These are phyloP conservation scores for Talaromyces sp. DNA, from an alignment of 2,329 filamentous ascomycete genomes.

Conservation along the genomic window DNA sequence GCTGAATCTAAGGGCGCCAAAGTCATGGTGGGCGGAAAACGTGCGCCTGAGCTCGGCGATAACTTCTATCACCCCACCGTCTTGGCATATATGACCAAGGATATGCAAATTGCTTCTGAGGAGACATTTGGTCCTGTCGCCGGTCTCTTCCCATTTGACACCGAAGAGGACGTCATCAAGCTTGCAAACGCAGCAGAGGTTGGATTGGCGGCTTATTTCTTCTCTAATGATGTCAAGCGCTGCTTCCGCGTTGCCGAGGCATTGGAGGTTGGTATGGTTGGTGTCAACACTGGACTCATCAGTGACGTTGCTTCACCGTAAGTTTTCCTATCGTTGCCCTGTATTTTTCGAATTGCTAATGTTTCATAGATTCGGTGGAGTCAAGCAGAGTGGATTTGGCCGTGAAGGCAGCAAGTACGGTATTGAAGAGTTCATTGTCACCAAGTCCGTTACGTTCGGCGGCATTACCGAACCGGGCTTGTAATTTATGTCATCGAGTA, in stretches of 20 bases:
- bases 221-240: slow-evolving; percentile 60
- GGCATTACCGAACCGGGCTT: slow-evolving; percentile 54
- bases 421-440: slow-evolving; percentile 70
- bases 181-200: slow-evolving; percentile 80
- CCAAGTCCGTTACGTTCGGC: slow-evolving; percentile 66
- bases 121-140: slow-evolving; percentile 97
- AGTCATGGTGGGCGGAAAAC: slow-evolving; percentile 71
- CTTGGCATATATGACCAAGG: slow-evolving; percentile 75
- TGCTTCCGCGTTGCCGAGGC: slow-evolving; percentile 61
- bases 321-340: slow-evolving; percentile 22
- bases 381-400: slow-evolving; percentile 79
- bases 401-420: slow-evolving; percentile 75
- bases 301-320: slow-evolving; percentile 52
- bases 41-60: slow-evolving; percentile 66
- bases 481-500: neutral
- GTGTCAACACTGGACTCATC: slow-evolving; percentile 68
- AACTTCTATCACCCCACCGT: slow-evolving; percentile 93
- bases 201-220: slow-evolving; percentile 93
- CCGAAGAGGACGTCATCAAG: slow-evolving; percentile 80
- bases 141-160: slow-evolving; percentile 81
- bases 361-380: slow-evolving; percentile 63
- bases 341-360: slow-evolving; percentile 19
- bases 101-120: slow-evolving; percentile 80
- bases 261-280: slow-evolving; percentile 50
- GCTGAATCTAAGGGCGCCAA: slow-evolving; percentile 73